phyloP scores from a whole-genome alignment of 192 early-diverging fungal genomes.

The Linnemannia exigua region DNA sequence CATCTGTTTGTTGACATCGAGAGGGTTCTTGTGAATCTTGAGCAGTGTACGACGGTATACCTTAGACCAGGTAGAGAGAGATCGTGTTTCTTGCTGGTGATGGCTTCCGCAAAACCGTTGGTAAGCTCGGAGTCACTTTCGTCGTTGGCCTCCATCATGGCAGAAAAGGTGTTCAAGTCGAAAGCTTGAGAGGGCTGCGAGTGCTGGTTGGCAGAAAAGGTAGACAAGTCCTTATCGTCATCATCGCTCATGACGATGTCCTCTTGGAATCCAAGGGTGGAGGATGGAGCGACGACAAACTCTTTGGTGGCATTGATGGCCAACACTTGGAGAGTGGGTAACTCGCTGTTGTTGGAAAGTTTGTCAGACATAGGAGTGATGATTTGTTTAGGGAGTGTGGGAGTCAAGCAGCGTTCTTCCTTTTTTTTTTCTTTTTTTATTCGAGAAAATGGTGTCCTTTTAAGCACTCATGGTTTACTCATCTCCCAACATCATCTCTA shows the following conservation, averaged over 20 bases:
- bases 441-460: too few species aligned
- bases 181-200: background rate
- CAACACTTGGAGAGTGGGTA: background rate
- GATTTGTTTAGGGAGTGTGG: background rate
- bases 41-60: background rate
- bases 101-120: too few species aligned
- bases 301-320: background rate
- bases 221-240: background rate
- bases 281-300: background rate
- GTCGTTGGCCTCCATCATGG: background rate
- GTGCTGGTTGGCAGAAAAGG: background rate
- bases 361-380: background rate
- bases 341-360: background rate
- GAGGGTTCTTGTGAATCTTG: too few species aligned
- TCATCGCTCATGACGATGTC: background rate
- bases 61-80: background rate
- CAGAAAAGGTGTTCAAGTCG: background rate
- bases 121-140: background rate
- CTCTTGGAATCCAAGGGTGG: background rate
- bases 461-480: too few species aligned
- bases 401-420: too few species aligned
- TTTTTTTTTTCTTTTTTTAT: background rate
- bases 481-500: too few species aligned
- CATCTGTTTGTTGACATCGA: too few species aligned
- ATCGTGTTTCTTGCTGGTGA: too few species aligned